These are phyloP conservation scores for Brasilioporus rufonigricans DNA, from an alignment of 768 basidiomycete species.

Conservation along the genomic window DNA sequence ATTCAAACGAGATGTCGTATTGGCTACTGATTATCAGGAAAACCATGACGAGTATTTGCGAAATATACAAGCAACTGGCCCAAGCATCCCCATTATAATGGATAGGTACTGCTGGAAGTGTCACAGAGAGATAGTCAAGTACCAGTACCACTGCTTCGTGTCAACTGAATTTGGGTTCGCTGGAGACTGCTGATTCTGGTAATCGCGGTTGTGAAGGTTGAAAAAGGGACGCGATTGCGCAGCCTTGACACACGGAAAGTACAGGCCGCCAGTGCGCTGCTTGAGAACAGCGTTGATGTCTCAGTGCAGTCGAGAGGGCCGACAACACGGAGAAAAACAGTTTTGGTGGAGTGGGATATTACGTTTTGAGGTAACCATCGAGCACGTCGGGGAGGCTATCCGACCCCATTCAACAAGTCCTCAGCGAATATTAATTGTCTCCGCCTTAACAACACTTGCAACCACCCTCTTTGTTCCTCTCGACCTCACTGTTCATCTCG, in stretches of 20 bases:
- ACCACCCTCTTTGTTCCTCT: constrained; percentile 16
- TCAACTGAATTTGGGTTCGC: constrained; percentile 10
- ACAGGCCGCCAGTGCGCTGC: not conserved
- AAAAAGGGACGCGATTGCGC: constrained; percentile 1
- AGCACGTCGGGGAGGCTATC: not conserved
- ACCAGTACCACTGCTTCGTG: constrained; percentile 2
- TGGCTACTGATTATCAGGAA: too few species aligned
- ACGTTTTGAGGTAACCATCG: constrained; percentile 15
- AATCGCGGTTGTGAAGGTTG: constrained; percentile 1
- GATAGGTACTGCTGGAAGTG: too few species aligned
- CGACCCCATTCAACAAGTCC: not conserved
- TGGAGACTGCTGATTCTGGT: constrained; percentile 1
- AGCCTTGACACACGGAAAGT: constrained; percentile 10
- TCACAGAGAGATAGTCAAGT: not conserved
- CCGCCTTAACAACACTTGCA: constrained; percentile 23
- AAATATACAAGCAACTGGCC: not conserved
- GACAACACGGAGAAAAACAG: not conserved
- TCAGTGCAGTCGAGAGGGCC: not conserved
- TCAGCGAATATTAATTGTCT: constrained; percentile 8
- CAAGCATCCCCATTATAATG: constrained; percentile 7
- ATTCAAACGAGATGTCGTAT: not conserved
- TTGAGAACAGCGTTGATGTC: constrained; percentile 5
- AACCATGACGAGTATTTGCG: too few species aligned
- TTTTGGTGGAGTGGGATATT: constrained; percentile 3
- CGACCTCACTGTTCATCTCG: not conserved